Evolutionary conservation across 2,329 filamentous ascomycete genomes (phyloP).

Genomic region (Pseudogymnoascus sp.): DNA sequence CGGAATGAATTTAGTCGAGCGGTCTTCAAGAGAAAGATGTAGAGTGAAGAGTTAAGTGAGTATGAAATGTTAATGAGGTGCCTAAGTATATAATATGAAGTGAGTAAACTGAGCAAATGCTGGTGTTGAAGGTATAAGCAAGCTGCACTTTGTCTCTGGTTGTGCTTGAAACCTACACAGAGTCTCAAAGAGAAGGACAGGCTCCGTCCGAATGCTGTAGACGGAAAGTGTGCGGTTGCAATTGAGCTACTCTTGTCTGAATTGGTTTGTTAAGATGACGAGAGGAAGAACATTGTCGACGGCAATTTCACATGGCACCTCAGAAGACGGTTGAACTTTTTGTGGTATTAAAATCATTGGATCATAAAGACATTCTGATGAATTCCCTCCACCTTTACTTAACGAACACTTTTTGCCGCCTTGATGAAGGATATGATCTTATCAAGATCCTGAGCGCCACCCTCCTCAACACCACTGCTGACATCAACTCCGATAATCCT

Average conservation of each 20-base stretch:
- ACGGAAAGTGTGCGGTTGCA: conserved; percentile 85
- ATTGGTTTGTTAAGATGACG: conserved; percentile 44
- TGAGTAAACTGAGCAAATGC: neutral
- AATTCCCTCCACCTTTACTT: neutral
- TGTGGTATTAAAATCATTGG: neutral
- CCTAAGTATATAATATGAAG: neutral
- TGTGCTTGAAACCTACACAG: conserved; percentile 53
- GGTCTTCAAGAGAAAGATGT: neutral
- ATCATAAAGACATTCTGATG: neutral
- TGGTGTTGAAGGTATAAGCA: neutral
- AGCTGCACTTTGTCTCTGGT: neutral
- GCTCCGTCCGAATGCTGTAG: conserved; percentile 96
- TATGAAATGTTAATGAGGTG: neutral
- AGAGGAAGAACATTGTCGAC: conserved; percentile 47
- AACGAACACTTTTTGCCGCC: conserved; percentile 51
- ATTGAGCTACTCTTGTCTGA: conserved; percentile 86
- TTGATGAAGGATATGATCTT: conserved; percentile 78
- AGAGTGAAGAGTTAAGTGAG: neutral
- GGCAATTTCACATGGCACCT: conserved; percentile 49
- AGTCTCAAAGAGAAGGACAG: conserved; percentile 73
- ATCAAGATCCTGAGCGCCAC: conserved; percentile 70
- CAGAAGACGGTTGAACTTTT: neutral
- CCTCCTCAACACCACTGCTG: conserved; percentile 84
- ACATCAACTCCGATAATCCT: conserved; percentile 82
- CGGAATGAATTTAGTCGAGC: neutral